Evolutionary conservation across 2,329 filamentous ascomycete species (phyloP).

Genomic region (Neodidymelliopsis sp.): DNA sequence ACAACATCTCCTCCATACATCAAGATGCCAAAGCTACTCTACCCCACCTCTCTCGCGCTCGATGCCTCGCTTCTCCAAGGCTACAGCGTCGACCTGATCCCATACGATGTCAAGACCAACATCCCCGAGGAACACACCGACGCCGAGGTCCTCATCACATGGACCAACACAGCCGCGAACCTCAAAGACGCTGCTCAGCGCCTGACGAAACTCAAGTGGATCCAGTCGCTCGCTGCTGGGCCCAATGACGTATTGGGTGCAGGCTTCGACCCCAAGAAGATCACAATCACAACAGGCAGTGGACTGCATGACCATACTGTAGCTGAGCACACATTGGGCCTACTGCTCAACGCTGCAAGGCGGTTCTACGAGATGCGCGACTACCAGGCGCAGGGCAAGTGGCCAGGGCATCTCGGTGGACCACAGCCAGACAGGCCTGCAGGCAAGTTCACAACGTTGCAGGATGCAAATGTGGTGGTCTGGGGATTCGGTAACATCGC

Average conservation of each 20-base stretch:
- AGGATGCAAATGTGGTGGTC: constrained; percentile 65
- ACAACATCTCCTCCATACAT: constrained; percentile 4
- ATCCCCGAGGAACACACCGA: constrained; percentile 67
- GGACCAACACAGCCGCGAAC: constrained; percentile 66
- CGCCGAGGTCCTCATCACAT: constrained; percentile 68
- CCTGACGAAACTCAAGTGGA: constrained; percentile 67
- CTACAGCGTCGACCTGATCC: constrained; percentile 64
- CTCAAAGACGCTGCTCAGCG: constrained; percentile 64
- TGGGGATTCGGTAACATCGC: constrained; percentile 75
- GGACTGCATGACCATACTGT: constrained; percentile 71
- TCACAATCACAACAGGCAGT: constrained; percentile 67
- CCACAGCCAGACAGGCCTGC: constrained; percentile 65
- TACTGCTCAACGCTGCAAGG: constrained; percentile 64
- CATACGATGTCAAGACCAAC: constrained; percentile 65
- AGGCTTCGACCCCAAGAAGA: constrained; percentile 63
- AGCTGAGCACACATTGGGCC: constrained; percentile 68
- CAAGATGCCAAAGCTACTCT: constrained; percentile 63
- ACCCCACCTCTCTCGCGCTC: constrained; percentile 68
- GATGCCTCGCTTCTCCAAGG: constrained; percentile 64
- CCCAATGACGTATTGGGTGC: constrained; percentile 70
- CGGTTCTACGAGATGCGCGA: constrained; percentile 70
- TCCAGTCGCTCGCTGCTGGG: constrained; percentile 71
- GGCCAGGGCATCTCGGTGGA: constrained; percentile 69
- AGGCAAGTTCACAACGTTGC: constrained; percentile 65
- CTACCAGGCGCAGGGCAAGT: constrained; percentile 63